Conservation (phyloP, 306 rosid species). For the Prunus mira region DNA sequence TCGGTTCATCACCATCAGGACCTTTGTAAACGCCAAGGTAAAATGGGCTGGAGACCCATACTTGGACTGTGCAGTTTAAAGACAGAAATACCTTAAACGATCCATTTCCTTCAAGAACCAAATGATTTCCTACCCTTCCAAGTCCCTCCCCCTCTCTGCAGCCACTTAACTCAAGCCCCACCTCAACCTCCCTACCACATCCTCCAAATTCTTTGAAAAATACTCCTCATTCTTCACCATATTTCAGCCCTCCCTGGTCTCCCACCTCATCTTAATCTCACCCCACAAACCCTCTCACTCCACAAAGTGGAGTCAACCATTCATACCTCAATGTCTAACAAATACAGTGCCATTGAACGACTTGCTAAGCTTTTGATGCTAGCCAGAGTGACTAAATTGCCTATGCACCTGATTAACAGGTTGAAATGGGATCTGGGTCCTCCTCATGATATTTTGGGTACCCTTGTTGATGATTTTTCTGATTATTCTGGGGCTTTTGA, state of each 20-base stretch:
- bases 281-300: conserved; percentile 49
- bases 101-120: conserved; percentile 56
- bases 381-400: conserved; percentile 52
- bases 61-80: conserved; percentile 61
- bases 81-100: conserved; percentile 68
- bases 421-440: conserved; percentile 89
- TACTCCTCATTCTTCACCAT: conserved; percentile 49
- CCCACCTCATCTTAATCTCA: conserved; percentile 54
- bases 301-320: conserved; percentile 58
- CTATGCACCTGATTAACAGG: conserved; percentile 59
- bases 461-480: conserved; percentile 65
- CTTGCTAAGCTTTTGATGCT: conserved; percentile 77
- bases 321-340: conserved; percentile 35
- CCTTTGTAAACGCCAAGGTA: conserved; percentile 63
- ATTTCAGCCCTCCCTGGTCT: conserved; percentile 53
- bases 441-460: conserved; percentile 48
- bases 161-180: conserved; percentile 53
- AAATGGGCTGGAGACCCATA: conserved; percentile 82
- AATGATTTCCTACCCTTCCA: conserved; percentile 52
- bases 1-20: conserved; percentile 35
- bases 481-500: conserved; percentile 66
- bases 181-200: conserved; percentile 48
- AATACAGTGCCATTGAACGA: conserved; percentile 46
- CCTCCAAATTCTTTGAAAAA: conserved; percentile 45
- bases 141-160: conserved; percentile 49